These are phyloP conservation scores for Centaurea solstitialis DNA, from an alignment of 129 eudicot genomes.

Conservation along the genomic window DNA sequence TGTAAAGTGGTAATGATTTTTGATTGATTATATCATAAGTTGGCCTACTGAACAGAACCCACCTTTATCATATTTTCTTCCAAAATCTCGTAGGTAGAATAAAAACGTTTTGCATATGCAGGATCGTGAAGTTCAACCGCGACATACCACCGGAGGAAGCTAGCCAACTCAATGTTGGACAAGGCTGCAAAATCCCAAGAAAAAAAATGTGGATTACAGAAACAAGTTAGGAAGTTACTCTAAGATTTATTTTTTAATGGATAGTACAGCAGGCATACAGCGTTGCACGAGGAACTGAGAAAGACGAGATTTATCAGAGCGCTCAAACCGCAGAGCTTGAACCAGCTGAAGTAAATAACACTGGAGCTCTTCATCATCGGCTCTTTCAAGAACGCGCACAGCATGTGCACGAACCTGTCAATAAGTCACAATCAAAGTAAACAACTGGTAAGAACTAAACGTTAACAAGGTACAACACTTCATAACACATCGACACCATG, in stretches of 20 bases:
- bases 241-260: constrained; percentile 1
- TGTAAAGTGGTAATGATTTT: not conserved
- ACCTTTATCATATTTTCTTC: constrained; percentile 97
- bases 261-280: constrained; percentile 50
- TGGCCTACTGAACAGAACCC: constrained; percentile 12
- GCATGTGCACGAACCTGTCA: constrained; percentile 99
- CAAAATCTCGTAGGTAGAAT: constrained; percentile 74
- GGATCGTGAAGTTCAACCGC: constrained; percentile 99
- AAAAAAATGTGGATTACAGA: constrained; percentile 8
- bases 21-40: not conserved
- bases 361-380: constrained; percentile 97
- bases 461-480: constrained; percentile 4
- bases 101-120: constrained; percentile 94
- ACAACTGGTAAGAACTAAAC: too few relatives aligned
- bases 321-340: constrained; percentile 97
- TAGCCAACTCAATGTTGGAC: constrained; percentile 89
- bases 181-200: constrained; percentile 57
- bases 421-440: not conserved
- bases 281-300: constrained; percentile 96
- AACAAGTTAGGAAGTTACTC: not conserved
- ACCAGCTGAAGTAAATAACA: constrained; percentile 97
- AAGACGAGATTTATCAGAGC: constrained; percentile 94
- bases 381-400: constrained; percentile 96
- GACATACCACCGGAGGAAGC: constrained; percentile 99
- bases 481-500: not conserved